phyloP scores from a whole-genome alignment of 768 basidiomycete species.

The Panellus pusillus region DNA sequence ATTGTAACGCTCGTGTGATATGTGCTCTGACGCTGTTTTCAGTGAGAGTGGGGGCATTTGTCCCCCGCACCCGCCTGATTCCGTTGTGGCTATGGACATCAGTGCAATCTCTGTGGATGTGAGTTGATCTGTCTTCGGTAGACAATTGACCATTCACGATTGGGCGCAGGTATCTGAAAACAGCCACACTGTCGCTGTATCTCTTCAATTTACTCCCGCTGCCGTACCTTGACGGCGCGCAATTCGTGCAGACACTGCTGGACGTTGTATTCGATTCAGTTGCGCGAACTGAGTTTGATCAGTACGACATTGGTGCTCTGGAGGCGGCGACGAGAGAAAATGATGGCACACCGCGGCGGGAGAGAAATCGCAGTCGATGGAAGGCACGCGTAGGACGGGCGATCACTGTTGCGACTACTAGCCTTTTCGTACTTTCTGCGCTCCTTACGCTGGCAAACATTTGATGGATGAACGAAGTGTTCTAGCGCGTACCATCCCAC shows the following conservation, averaged over 20 bases:
- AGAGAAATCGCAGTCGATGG: conserved; percentile 20
- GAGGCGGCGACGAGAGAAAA: conserved; percentile 18
- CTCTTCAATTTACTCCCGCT: conserved; percentile 83
- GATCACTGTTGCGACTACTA: conserved; percentile 24
- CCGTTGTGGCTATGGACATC: conserved; percentile 43
- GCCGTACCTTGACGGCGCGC: conserved; percentile 67
- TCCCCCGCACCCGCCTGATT: conserved; percentile 43
- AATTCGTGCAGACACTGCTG: conserved; percentile 44
- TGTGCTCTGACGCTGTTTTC: conserved; percentile 1
- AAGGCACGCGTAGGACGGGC: conserved; percentile 20
- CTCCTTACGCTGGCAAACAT: conserved; percentile 23
- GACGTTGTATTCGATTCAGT: conserved; percentile 15
- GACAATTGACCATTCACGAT: neutral
- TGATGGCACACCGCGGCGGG: conserved; percentile 1
- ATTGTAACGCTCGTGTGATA: neutral
- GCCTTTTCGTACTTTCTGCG: conserved; percentile 22
- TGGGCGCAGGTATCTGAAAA: conserved; percentile 53
- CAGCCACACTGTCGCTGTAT: conserved; percentile 75
- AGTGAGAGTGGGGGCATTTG: conserved; percentile 56
- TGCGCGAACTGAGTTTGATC: conserved; percentile 13
- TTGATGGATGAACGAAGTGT: conserved; percentile 14
- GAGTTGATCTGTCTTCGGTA: conserved; percentile 27
- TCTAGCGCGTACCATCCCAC: no score
- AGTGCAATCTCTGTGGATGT: conserved; percentile 53
- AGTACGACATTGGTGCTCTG: conserved; percentile 36